These are phyloP conservation scores for Petasospora rhodanensis DNA, from an alignment of 1,139 yeast species.

Conservation along the genomic window DNA sequence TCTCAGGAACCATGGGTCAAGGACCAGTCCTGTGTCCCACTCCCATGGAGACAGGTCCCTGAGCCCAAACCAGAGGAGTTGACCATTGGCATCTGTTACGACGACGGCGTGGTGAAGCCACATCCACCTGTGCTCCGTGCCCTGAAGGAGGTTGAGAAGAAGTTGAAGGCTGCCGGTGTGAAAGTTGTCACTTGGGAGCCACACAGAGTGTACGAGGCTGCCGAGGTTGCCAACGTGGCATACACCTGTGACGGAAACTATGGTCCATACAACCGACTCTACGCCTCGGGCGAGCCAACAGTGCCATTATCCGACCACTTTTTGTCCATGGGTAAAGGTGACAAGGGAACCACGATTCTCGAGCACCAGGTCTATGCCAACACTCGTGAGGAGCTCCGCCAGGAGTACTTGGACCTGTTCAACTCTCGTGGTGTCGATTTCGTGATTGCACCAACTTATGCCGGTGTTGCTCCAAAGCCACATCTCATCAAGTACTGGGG, in stretches of 20 bases:
- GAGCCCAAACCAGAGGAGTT: slow-evolving; percentile 40
- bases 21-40: slow-evolving; percentile 46
- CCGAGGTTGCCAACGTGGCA: slow-evolving; percentile 42
- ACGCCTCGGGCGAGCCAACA: slow-evolving; percentile 63
- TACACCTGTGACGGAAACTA: slow-evolving; percentile 55
- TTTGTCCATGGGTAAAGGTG: slow-evolving; percentile 56
- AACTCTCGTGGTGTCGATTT: slow-evolving; percentile 58
- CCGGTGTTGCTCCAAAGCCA: slow-evolving; percentile 68
- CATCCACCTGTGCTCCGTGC: slow-evolving; percentile 56
- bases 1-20: slow-evolving; percentile 55
- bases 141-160: slow-evolving; percentile 35
- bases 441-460: slow-evolving; percentile 63
- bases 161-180: slow-evolving; percentile 40
- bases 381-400: slow-evolving; percentile 51
- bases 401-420: slow-evolving; percentile 49
- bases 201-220: slow-evolving; percentile 45
- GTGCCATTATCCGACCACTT: slow-evolving; percentile 55
- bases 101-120: slow-evolving; percentile 47
- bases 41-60: slow-evolving; percentile 52
- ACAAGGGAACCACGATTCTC: slow-evolving; percentile 34
- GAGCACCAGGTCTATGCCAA: slow-evolving; percentile 47
- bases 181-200: slow-evolving; percentile 49
- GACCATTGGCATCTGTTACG: slow-evolving; percentile 41
- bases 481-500: slow-evolving; percentile 71
- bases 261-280: slow-evolving; percentile 45